phyloP scores from a whole-genome alignment of 495 filamentous ascomycete genomes.

The Podospora conica region DNA sequence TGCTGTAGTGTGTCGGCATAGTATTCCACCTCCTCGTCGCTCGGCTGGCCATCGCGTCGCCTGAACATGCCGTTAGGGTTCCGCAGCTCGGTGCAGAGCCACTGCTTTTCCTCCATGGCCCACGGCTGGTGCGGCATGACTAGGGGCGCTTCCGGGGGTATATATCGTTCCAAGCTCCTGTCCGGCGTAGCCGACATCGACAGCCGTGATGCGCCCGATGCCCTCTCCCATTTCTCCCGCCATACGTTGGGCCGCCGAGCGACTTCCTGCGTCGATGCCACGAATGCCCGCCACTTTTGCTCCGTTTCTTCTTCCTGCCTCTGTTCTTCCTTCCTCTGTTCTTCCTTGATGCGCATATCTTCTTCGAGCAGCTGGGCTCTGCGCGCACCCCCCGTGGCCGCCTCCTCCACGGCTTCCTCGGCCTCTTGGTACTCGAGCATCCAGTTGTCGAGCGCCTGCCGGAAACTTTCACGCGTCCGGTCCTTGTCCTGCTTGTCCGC shows the following conservation, averaged over 20 bases:
- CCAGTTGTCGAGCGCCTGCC: not conserved
- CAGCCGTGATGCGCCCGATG: not conserved
- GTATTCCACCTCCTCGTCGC: not conserved
- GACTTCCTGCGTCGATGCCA: not conserved
- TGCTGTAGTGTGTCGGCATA: slow-evolving; percentile 5
- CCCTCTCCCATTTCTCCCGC: not conserved
- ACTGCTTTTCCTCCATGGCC: not conserved
- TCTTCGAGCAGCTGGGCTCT: not conserved
- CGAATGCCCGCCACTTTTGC: not conserved
- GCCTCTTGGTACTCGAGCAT: not conserved
- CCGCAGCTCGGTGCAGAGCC: slow-evolving; percentile 1
- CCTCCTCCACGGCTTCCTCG: not conserved
- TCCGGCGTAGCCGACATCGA: not conserved
- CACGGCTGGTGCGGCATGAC: not conserved
- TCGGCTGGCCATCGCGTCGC: not conserved
- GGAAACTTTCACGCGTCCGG: not conserved
- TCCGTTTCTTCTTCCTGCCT: not conserved
- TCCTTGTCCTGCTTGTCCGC: not conserved
- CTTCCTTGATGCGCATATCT: not conserved
- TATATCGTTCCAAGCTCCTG: not conserved
- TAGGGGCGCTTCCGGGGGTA: not conserved
- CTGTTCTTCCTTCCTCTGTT: not conserved
- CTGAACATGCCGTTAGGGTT: not conserved
- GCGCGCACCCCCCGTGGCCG: not conserved
- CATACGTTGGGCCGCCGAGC: not conserved